These are phyloP conservation scores for Solanum sejunctum DNA, from an alignment of 257 asterid species.

Conservation along the genomic window DNA sequence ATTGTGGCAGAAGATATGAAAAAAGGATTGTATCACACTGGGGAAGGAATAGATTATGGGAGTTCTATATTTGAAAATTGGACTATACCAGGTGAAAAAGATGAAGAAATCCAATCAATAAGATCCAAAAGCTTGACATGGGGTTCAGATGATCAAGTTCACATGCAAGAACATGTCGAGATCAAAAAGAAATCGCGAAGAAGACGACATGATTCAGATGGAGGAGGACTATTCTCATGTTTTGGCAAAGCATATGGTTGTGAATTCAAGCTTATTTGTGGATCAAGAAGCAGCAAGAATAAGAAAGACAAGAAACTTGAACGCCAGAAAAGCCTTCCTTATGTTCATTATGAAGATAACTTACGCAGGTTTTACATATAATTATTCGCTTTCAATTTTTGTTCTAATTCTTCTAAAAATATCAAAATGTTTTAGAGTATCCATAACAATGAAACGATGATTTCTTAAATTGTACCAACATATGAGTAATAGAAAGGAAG, in stretches of 20 bases:
- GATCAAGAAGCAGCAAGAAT: constrained; percentile 24
- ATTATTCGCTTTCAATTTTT: not conserved
- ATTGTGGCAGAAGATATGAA: constrained; percentile 38
- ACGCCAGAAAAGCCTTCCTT: not conserved
- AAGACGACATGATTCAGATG: constrained; percentile 10
- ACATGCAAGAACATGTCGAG: not conserved
- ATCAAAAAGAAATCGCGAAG: not conserved
- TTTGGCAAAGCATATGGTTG: constrained; percentile 44
- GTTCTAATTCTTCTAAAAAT: not conserved
- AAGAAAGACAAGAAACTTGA: constrained; percentile 6
- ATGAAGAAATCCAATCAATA: constrained; percentile 1
- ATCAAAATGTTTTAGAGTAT: not conserved
- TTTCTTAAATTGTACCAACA: not conserved
- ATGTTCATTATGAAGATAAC: constrained; percentile 3
- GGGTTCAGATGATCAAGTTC: constrained; percentile 16
- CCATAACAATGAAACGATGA: not conserved
- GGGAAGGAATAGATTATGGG: constrained; percentile 26
- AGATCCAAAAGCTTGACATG: constrained; percentile 1
- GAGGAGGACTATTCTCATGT: constrained; percentile 47
- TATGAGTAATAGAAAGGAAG: not conserved
- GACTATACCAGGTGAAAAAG: constrained; percentile 22
- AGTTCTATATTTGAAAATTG: constrained; percentile 65
- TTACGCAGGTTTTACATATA: constrained; percentile 4
- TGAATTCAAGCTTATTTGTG: constrained; percentile 47
- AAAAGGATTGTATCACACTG: constrained; percentile 31